Percentiles rank a stretch among this genome's conserved stretches.
Conservation (phyloP, 164 flowering plant genomes). For the Cinnamomum chago region DNA sequence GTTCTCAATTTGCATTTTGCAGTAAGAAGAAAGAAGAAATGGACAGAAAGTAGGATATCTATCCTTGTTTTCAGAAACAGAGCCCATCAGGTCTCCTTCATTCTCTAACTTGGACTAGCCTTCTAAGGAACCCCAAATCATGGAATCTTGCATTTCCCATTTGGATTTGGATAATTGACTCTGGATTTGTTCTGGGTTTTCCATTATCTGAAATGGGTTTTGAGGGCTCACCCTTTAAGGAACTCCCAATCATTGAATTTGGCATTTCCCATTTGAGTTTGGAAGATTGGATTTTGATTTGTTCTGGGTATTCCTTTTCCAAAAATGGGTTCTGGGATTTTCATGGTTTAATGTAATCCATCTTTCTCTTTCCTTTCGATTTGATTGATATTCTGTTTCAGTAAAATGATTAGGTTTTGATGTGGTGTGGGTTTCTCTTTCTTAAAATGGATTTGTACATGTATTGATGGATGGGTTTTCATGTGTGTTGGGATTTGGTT, state of each 20-base stretch:
- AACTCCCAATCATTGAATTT: not conserved
- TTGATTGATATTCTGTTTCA: not conserved
- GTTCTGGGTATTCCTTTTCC: not conserved
- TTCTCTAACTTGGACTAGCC: conserved; percentile 11
- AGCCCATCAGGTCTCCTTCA: conserved; percentile 6
- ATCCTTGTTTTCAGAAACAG: not conserved
- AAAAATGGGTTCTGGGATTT: not conserved
- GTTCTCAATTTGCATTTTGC: not conserved
- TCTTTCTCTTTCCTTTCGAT: not conserved
- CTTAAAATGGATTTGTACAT: not conserved
- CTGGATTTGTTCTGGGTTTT: not conserved
- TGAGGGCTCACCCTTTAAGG: not conserved
- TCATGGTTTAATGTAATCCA: not conserved
- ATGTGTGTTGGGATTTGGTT: not conserved
- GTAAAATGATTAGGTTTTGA: not conserved
- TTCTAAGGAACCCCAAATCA: not conserved
- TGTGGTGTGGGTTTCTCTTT: not conserved
- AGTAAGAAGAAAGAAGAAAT: not conserved
- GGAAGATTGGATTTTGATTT: conserved; percentile 4
- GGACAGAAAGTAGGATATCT: not conserved
- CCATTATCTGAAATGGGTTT: not conserved
- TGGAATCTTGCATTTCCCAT: conserved; percentile 1
- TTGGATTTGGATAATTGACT: conserved; percentile 7
- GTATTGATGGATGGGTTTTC: not conserved
- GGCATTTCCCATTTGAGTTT: conserved; percentile 2